Conservation (phyloP, 176 grass and related monocot genomes). For the Juncus inflexus region DNA sequence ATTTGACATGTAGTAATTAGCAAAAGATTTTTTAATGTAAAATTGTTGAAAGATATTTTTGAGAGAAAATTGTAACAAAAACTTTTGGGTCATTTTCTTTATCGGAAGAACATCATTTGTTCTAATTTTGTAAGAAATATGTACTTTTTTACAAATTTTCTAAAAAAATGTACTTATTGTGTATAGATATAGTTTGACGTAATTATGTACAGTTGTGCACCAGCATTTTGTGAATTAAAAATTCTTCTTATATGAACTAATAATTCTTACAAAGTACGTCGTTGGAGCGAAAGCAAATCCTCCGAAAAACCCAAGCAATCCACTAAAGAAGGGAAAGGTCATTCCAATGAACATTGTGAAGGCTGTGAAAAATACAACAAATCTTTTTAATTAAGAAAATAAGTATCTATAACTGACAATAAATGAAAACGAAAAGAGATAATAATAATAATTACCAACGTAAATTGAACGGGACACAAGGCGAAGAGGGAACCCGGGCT, state of each 20-base stretch:
- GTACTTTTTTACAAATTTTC: too few species aligned
- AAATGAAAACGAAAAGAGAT: neutral
- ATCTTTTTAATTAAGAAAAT: neutral
- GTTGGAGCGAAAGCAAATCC: slow-evolving; percentile 81
- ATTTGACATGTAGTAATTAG: neutral
- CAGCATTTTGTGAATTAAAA: neutral
- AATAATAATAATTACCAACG: slow-evolving; percentile 33
- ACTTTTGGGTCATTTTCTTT: too few species aligned
- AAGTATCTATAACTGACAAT: neutral
- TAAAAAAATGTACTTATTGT: neutral
- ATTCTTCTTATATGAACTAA: too few species aligned
- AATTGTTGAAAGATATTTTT: neutral
- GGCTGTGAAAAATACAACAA: slow-evolving; percentile 25
- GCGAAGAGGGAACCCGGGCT: slow-evolving; percentile 39
- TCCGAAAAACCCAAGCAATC: slow-evolving; percentile 76
- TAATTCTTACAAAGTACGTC: slow-evolving; percentile 64
- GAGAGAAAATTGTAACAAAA: neutral
- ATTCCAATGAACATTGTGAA: slow-evolving; percentile 75
- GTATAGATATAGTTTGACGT: neutral
- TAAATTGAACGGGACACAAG: slow-evolving; percentile 53
- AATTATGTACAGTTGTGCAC: neutral
- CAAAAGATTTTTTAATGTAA: neutral
- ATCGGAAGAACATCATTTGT: too few species aligned
- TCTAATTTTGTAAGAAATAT: too few species aligned
- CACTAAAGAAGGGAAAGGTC: slow-evolving; percentile 73